phyloP scores from a whole-genome alignment of 345 rosid species.

The Rhizophora apiculata region DNA sequence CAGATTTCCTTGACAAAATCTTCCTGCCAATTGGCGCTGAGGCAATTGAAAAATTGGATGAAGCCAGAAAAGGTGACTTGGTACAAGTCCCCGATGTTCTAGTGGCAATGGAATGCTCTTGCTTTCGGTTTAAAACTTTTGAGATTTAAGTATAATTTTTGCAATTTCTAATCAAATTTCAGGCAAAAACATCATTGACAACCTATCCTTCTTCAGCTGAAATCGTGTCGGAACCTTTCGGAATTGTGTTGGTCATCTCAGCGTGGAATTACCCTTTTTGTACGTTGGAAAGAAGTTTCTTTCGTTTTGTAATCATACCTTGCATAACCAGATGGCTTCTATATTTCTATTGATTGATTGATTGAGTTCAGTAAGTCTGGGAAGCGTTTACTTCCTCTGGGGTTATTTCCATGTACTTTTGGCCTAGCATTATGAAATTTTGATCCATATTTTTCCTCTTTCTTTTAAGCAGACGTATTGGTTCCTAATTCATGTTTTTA shows the following conservation, averaged over 20 bases:
- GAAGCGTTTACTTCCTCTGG: no score
- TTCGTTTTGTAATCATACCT: no score
- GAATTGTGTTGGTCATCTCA: constrained; percentile 82
- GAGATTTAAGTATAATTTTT: not conserved
- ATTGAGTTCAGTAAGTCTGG: no score
- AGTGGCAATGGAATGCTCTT: not conserved
- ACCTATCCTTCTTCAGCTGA: constrained; percentile 93
- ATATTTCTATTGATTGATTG: not conserved
- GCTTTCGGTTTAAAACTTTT: no score
- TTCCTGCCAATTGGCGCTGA: constrained; percentile 62
- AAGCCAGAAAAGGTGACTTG: constrained; percentile 59
- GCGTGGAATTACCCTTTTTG: constrained; percentile 94
- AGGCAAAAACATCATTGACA: constrained; percentile 76
- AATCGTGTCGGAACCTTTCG: constrained; percentile 82
- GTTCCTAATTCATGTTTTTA: no score
- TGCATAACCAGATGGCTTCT: not conserved
- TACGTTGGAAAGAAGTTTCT: constrained; percentile 29
- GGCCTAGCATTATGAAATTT: no score
- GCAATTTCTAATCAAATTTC: constrained; percentile 13
- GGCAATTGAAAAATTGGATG: constrained; percentile 76
- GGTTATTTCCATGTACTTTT: no score
- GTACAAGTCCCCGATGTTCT: not conserved
- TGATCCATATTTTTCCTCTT: no score
- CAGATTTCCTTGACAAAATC: constrained; percentile 61
- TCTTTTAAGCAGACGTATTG: no score